These are phyloP conservation scores for Ochetophila trinervis DNA, from an alignment of 306 rosid species.

Conservation along the genomic window DNA sequence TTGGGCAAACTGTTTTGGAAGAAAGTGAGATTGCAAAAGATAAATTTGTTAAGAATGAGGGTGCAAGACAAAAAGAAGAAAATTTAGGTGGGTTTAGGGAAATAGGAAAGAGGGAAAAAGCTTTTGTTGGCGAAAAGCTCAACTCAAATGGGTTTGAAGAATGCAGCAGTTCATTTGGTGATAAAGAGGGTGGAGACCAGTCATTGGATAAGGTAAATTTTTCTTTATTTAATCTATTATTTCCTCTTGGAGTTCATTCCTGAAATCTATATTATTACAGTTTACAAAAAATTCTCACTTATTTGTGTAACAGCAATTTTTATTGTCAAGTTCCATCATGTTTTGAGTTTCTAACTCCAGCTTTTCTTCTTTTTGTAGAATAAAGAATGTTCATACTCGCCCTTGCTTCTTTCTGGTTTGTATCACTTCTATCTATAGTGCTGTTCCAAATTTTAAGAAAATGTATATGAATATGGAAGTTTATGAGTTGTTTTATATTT, in stretches of 20 bases:
- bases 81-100: constrained; percentile 14
- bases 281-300: not conserved
- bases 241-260: not conserved
- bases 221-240: not conserved
- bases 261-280: not conserved
- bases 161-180: constrained; percentile 20
- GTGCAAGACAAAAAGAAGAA: constrained; percentile 12
- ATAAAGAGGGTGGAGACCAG: constrained; percentile 25
- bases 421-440: constrained; percentile 21
- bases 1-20: constrained; percentile 25
- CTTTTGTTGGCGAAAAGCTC: constrained; percentile 21
- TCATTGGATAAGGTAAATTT: constrained; percentile 35
- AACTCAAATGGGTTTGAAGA: constrained; percentile 11
- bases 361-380: constrained; percentile 25
- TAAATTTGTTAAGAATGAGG: not conserved
- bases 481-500: not conserved
- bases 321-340: not conserved
- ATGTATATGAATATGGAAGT: not conserved
- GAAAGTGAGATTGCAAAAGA: constrained; percentile 14
- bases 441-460: not conserved
- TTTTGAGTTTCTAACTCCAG: constrained; percentile 4
- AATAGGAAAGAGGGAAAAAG: constrained; percentile 22
- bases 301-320: no score
- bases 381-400: constrained; percentile 38
- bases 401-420: constrained; percentile 60